Conservation (phyloP, 768 basidiomycete species). For the Hygrocybe coccinea region DNA sequence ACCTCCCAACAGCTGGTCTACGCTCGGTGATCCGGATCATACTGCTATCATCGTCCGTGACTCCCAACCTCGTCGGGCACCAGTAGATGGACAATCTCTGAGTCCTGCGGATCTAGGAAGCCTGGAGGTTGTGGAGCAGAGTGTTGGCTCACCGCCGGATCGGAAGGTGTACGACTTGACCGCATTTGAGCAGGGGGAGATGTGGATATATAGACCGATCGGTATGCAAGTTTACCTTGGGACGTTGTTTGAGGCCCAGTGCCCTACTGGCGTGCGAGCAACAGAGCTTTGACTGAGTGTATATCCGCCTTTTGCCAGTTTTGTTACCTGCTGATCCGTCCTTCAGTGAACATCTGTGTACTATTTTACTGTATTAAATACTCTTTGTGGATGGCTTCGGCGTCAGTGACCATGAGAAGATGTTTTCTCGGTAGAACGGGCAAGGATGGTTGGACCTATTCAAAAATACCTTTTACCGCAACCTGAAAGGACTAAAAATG, state of each 20-base stretch:
- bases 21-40: slow-evolving; percentile 51
- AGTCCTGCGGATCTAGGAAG: slow-evolving; percentile 38
- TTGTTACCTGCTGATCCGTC: not conserved
- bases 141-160: slow-evolving; percentile 38
- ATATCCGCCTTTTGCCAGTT: not conserved
- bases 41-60: slow-evolving; percentile 48
- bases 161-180: slow-evolving; percentile 40
- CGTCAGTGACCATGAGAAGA: too few species aligned
- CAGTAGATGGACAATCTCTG: slow-evolving; percentile 32
- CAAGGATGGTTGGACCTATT: too few species aligned
- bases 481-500: too few species aligned
- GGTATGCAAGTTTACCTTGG: slow-evolving; percentile 35
- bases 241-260: slow-evolving; percentile 11
- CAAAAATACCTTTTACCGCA: too few species aligned
- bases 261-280: slow-evolving; percentile 5
- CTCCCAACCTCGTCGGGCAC: slow-evolving; percentile 25
- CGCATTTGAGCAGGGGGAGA: slow-evolving; percentile 44
- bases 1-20: slow-evolving; percentile 23
- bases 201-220: slow-evolving; percentile 56
- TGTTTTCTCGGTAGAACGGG: too few species aligned
- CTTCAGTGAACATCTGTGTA: too few species aligned
- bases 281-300: slow-evolving; percentile 3
- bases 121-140: slow-evolving; percentile 53
- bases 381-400: too few species aligned
- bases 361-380: too few species aligned